Base-by-base conservation (phyloP, 2,329 filamentous ascomycete genomes). In the Fusarium nodosum region DNA sequence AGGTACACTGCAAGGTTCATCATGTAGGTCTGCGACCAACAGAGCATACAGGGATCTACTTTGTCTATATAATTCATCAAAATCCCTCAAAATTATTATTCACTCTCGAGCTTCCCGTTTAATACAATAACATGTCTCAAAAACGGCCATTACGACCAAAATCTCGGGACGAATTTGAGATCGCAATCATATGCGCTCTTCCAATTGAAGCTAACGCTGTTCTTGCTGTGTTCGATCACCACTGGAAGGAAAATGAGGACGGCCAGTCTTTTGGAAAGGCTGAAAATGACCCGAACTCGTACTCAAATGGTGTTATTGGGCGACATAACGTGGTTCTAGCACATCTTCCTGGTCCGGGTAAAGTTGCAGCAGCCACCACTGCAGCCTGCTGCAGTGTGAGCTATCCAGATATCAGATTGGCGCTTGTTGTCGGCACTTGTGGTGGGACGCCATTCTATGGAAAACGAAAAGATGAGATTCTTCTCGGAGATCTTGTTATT, bases 111-210 rank as follows among this genome's bases (percentile, higher is more conserved):
- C 10, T 38, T 20, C 1, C 20, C 36, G 0, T 3, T 20, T 3
- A 10, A 20, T 38, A 20, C 5, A n/a, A 12, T 5, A 38, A 4
- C 5, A 38, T 38, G 36, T 20, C 36, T 3, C 36, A 8, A 38
- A 20, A 2, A 2, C 3, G 1, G 36, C 36, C n/a, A 1, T 2
- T 4, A 0, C 36, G 36, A 0, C 36, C 36, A 0, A 8, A 20
- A 39, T 39, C n/a, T 0, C n/a, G 36, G 2, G 11, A 15, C 0
- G 36, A 39, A 2, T 22, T 39, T 4, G 36, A 39, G 36, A 39
- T 39, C 36, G 36, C 12, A 8, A 39, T 39, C 2, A 13, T 39
- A 6, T 39, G 36, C n/a, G 36, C 36, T 11, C 36, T 20, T 2
- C 0, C 36, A 12, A 4, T 38, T 4, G 36, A 38, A 3, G 36